phyloP scores from a whole-genome alignment of 306 rosid species.

The Lotus japonicus region DNA sequence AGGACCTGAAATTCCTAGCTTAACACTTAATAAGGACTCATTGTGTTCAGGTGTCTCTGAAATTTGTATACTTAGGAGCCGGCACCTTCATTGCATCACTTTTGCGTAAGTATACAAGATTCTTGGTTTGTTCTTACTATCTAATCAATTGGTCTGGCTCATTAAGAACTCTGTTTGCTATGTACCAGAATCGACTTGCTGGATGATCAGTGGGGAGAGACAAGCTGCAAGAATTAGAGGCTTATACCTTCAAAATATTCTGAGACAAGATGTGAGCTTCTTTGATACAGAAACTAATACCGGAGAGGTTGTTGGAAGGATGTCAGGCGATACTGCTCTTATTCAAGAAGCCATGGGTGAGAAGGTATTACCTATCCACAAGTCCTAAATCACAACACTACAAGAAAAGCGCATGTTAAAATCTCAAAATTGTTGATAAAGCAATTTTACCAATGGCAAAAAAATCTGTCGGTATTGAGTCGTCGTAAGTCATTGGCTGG shows the following conservation, averaged over 20 bases:
- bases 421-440: no score
- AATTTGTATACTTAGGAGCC: slow-evolving; percentile 54
- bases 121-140: neutral
- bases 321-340: slow-evolving; percentile 80
- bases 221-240: slow-evolving; percentile 71
- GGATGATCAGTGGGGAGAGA: slow-evolving; percentile 85
- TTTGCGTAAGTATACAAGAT: slow-evolving; percentile 42
- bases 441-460: no score
- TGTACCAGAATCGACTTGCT: slow-evolving; percentile 54
- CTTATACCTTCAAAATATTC: slow-evolving; percentile 55
- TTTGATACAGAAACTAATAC: slow-evolving; percentile 61
- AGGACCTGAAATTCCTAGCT: neutral
- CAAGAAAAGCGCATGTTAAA: neutral
- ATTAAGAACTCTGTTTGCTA: neutral
- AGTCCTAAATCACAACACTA: neutral
- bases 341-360: slow-evolving; percentile 90
- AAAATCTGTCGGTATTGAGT: no score
- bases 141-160: neutral
- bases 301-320: slow-evolving; percentile 68
- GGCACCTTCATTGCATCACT: slow-evolving; percentile 51
- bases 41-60: slow-evolving; percentile 39
- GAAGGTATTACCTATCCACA: slow-evolving; percentile 41
- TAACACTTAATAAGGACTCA: neutral
- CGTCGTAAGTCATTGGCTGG: no score
- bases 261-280: slow-evolving; percentile 71